Evolutionary conservation across 2,329 filamentous ascomycete genomes (phyloP).

Genomic region (Didymosphaeria variabile): DNA sequence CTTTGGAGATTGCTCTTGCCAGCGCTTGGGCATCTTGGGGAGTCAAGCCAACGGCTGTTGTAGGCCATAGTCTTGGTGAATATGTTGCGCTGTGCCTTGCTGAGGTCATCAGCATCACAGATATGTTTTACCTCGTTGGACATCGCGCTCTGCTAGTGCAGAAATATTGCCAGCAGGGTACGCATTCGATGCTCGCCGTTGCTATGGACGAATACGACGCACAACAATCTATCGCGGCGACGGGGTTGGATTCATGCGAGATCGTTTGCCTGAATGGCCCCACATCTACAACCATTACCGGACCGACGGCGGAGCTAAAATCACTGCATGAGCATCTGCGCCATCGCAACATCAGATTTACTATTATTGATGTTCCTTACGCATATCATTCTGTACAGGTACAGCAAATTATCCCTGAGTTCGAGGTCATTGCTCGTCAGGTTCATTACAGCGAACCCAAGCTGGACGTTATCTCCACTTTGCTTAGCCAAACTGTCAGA

Average conservation of each 20-base stretch:
- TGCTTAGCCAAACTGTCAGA: constrained; percentile 15
- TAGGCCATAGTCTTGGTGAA: constrained; percentile 48
- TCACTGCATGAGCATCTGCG: not conserved
- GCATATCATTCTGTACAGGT: constrained; percentile 33
- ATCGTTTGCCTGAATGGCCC: constrained; percentile 39
- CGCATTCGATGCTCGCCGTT: constrained; percentile 41
- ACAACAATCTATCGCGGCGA: not conserved
- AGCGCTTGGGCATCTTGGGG: constrained; percentile 16
- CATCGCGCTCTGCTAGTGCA: constrained; percentile 26
- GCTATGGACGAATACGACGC: not conserved
- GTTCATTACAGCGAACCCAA: constrained; percentile 15
- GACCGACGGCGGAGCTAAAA: constrained; percentile 20
- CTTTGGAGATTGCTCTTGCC: constrained; percentile 48
- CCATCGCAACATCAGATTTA: not conserved
- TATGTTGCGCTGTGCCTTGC: constrained; percentile 49
- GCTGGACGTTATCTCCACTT: constrained; percentile 38
- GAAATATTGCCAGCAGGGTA: constrained; percentile 26
- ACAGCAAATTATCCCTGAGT: constrained; percentile 53
- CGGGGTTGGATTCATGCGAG: not conserved
- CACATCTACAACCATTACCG: constrained; percentile 33
- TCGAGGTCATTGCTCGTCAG: constrained; percentile 44
- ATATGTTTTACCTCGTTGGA: constrained; percentile 48
- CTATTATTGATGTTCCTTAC: constrained; percentile 7
- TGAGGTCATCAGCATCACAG: constrained; percentile 43
- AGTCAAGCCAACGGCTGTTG: constrained; percentile 19